Evolutionary conservation across 2,329 filamentous ascomycete species (phyloP), one percentile per base, ranked within the genome.

Genomic region (Nothopassalora personata): DNA sequence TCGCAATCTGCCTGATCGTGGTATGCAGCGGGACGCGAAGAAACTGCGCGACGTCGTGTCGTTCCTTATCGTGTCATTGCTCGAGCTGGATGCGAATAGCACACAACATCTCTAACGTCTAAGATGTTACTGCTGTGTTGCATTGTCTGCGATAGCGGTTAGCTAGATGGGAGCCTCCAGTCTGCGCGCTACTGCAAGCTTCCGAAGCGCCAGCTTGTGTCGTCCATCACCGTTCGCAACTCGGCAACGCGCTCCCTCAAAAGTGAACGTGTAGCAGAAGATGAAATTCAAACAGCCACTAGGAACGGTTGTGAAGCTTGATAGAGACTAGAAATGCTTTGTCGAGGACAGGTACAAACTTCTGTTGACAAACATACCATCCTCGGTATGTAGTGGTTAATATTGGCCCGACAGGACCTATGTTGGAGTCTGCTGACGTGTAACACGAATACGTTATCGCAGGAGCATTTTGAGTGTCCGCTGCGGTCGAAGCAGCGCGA

Each of bases 101-200:
- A 43, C 39, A 43, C 39, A n/a, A 43, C 39, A 43, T 13, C n/a
- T 43, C 39, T 43, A 15, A 15, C 18, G 1, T 43, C 39, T 8
- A 18, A 13, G 13, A 43, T 43, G 13, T 43, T 49, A 19, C 46
- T 49, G 46, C 46, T 49, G 46, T 27, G 46, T 19, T 49, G 46
- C 23, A 15, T 27, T 49, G n/a, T 49, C 19, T n/a, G 8, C 10
- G 19, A 27, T 52, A 19, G 49, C n/a, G 15, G 49, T 33, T 23
- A 39, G 51, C 19, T 15, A 27, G 51, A 30, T 45, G 51, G 34
- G 2, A 15, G 51, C 51, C 45, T 39, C 34, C 51, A 9, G 19
- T 18, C 46, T 53, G 33, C 51, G 23, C 30, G 18, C 51, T 53
- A 53, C 51, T 53, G 51, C 51, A 53, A 33, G 51, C 19, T 34